Evolutionary conservation across 345 rosid genomes (phyloP).

Genomic region (Citrus maxima): DNA sequence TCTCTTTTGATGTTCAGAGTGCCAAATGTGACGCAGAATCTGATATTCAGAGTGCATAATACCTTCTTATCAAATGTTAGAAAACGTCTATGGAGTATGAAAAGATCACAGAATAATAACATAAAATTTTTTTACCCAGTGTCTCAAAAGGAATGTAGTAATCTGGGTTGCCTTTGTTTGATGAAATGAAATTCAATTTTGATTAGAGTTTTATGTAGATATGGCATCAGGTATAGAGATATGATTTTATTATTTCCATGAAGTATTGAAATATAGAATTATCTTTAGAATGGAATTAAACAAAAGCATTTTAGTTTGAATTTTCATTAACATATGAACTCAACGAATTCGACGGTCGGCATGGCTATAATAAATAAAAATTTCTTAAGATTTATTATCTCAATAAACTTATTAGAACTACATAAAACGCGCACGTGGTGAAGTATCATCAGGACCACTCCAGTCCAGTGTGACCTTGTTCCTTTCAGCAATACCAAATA

Average conservation of each 20-base stretch:
- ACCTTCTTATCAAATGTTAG: neutral
- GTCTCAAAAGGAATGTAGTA: neutral
- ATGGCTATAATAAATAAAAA: too few species aligned
- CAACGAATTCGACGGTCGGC: too few species aligned
- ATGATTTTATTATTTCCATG: neutral
- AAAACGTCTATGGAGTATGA: neutral
- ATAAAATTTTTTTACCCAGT: neutral
- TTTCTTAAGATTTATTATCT: too few species aligned
- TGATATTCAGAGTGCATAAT: slow-evolving; percentile 7
- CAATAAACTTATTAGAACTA: too few species aligned
- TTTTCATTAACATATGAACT: too few species aligned
- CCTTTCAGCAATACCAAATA: too few species aligned
- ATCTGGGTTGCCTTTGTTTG: neutral
- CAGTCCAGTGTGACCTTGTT: too few species aligned
- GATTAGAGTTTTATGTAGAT: neutral
- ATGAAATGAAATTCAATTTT: neutral
- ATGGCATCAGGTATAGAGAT: neutral
- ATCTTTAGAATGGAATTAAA: neutral
- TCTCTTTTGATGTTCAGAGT: too few species aligned
- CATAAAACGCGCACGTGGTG: too few species aligned
- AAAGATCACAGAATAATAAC: neutral
- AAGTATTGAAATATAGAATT: neutral
- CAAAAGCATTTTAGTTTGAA: too few species aligned
- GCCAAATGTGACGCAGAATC: neutral
- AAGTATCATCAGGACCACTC: too few species aligned